A percentile compares a stretch with the other conserved stretches of the same genome.
Evolutionary conservation across 2,329 filamentous ascomycete species (phyloP).

Genomic region (Aureobasidium vineae): DNA sequence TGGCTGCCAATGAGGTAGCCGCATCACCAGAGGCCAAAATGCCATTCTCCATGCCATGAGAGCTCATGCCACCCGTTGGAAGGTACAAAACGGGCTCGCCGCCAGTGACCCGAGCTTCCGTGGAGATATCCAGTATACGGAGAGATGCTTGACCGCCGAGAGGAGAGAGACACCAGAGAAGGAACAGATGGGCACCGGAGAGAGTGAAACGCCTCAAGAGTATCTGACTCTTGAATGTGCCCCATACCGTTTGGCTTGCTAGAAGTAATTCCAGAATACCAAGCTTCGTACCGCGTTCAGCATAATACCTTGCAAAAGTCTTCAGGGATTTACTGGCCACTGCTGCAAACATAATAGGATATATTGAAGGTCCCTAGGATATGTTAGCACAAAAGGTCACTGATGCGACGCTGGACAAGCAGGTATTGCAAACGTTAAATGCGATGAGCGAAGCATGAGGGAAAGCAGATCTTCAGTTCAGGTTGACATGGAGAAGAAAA

Average conservation of each 20-base stretch:
- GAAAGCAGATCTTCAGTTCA: background rate
- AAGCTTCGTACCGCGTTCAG: constrained; percentile 38
- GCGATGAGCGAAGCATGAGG: too few relatives aligned
- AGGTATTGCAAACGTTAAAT: too few relatives aligned
- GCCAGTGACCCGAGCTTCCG: background rate
- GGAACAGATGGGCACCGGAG: constrained; percentile 37
- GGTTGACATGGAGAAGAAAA: background rate
- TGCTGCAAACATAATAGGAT: constrained; percentile 41
- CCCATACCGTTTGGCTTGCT: constrained; percentile 42
- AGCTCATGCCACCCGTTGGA: constrained; percentile 11
- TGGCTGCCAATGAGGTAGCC: background rate
- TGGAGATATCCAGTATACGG: constrained; percentile 33
- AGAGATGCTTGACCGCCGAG: constrained; percentile 42
- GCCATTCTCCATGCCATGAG: background rate
- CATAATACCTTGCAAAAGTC: constrained; percentile 39
- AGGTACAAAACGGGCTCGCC: constrained; percentile 34
- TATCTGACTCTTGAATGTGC: constrained; percentile 39
- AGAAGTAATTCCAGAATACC: constrained; percentile 39
- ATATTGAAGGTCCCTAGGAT: constrained; percentile 38
- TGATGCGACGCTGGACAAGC: too few relatives aligned
- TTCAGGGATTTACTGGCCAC: constrained; percentile 40
- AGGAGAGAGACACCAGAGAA: constrained; percentile 41
- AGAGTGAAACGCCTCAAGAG: constrained; percentile 36
- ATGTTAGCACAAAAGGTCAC: background rate
- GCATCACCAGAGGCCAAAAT: background rate